These are phyloP conservation scores for Mucor plumbeus DNA, from an alignment of 371 early-diverging fungal genomes.

Conservation along the genomic window DNA sequence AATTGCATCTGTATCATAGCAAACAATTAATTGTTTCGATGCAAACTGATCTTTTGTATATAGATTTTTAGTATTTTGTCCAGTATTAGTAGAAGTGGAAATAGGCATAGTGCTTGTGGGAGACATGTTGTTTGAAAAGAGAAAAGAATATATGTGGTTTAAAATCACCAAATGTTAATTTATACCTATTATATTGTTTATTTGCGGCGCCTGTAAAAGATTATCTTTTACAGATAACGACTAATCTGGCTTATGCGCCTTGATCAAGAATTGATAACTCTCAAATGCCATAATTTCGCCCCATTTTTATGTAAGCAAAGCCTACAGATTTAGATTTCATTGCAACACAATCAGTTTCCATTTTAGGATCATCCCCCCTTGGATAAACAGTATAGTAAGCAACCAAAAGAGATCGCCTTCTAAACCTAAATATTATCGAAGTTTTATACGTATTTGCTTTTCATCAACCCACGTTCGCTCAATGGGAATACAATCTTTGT, in stretches of 20 bases:
- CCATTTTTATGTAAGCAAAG: neutral
- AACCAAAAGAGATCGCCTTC: neutral
- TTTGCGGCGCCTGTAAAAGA: neutral
- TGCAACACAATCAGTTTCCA: neutral
- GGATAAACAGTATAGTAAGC: neutral
- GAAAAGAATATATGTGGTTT: neutral
- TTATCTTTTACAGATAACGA: neutral
- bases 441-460: too few species aligned
- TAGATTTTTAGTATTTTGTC: neutral
- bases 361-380: neutral
- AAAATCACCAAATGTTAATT: neutral
- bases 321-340: neutral
- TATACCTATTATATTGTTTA: neutral
- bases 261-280: neutral
- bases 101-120: neutral
- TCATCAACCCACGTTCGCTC: too few species aligned
- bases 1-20: constrained; percentile 2
- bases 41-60: constrained; percentile 1
- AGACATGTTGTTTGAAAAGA: neutral
- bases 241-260: neutral
- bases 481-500: too few species aligned
- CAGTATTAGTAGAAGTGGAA: neutral
- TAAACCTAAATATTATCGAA: neutral
- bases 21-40: constrained; percentile 1
- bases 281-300: neutral